These are phyloP conservation scores for Lachancea dasiensis DNA, from an alignment of 805 yeast genomes.

Conservation along the genomic window DNA sequence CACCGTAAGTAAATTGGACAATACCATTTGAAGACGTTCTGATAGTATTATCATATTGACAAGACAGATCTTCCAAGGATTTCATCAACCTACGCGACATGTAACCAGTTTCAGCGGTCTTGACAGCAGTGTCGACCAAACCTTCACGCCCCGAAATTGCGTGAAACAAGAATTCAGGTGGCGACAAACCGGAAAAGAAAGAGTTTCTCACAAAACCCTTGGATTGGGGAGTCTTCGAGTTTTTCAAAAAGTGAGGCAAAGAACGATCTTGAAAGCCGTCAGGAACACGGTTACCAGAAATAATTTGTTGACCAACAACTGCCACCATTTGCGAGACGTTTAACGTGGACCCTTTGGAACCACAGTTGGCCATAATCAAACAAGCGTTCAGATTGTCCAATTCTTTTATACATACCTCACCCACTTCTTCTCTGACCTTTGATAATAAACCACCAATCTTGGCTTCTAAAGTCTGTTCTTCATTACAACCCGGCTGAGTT, in stretches of 20 bases:
- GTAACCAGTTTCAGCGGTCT: conserved; percentile 98
- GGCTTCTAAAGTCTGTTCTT: conserved; percentile 96
- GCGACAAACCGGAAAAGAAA: conserved; percentile 86
- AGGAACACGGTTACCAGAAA: conserved; percentile 97
- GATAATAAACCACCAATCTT: conserved; percentile 94
- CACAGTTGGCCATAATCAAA: conserved; percentile 97
- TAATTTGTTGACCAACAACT: conserved; percentile 98
- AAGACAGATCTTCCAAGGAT: conserved; percentile 90
- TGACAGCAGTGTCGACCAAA: conserved; percentile 97
- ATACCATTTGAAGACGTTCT: conserved; percentile 94
- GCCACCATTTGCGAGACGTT: conserved; percentile 99
- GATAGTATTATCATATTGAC: conserved; percentile 90
- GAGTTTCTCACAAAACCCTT: conserved; percentile 97
- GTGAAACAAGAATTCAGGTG: conserved; percentile 96
- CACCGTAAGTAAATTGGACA: conserved; percentile 97
- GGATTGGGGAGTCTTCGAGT: conserved; percentile 94
- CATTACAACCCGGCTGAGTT: conserved; percentile 98
- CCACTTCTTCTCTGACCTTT: conserved; percentile 97
- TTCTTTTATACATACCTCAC: conserved; percentile 93
- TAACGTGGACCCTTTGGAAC: conserved; percentile 96
- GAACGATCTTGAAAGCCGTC: conserved; percentile 99
- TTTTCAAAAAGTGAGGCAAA: conserved; percentile 91
- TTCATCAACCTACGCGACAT: conserved; percentile 98
- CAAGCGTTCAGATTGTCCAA: conserved; percentile 90
- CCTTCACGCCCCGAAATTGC: conserved; percentile 99